A percentile compares a stretch with the other conserved stretches of the same genome.
Evolutionary conservation across 164 flowering plant species (phyloP).

Genomic region (Santalum album): DNA sequence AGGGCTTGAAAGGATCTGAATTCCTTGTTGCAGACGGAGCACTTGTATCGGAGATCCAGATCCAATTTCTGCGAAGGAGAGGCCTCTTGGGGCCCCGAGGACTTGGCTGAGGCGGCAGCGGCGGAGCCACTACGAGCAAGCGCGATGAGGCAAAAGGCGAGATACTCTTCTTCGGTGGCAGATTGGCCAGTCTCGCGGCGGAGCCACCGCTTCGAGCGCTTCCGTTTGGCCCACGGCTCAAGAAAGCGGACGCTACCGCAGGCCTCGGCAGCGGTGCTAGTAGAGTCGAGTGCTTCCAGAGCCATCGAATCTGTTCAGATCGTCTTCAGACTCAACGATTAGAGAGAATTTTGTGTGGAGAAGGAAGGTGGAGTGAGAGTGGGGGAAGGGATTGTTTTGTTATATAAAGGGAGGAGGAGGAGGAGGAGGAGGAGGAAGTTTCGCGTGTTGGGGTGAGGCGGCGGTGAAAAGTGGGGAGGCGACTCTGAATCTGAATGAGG

Average conservation of each 20-base stretch:
- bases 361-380: no score
- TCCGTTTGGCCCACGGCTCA: conserved; percentile 45
- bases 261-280: conserved; percentile 14
- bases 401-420: no score
- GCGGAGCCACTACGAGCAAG: conserved; percentile 37
- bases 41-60: conserved; percentile 16
- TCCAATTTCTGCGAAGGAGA: neutral
- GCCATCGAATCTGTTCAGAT: no score
- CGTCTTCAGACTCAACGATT: no score
- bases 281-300: conserved; percentile 41
- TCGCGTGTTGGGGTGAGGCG: no score
- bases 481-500: no score
- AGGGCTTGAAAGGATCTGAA: conserved; percentile 21
- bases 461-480: no score
- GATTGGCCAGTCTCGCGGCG: neutral
- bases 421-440: no score
- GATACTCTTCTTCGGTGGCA: conserved; percentile 46
- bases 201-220: conserved; percentile 46
- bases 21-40: conserved; percentile 15
- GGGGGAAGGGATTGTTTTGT: no score
- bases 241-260: conserved; percentile 3
- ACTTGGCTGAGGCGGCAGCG: conserved; percentile 1
- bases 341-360: no score
- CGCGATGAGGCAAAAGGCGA: conserved; percentile 59
- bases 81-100: conserved; percentile 6